Evolutionary conservation across 768 basidiomycete genomes (phyloP).

Genomic region (Filobasidium wieringae): DNA sequence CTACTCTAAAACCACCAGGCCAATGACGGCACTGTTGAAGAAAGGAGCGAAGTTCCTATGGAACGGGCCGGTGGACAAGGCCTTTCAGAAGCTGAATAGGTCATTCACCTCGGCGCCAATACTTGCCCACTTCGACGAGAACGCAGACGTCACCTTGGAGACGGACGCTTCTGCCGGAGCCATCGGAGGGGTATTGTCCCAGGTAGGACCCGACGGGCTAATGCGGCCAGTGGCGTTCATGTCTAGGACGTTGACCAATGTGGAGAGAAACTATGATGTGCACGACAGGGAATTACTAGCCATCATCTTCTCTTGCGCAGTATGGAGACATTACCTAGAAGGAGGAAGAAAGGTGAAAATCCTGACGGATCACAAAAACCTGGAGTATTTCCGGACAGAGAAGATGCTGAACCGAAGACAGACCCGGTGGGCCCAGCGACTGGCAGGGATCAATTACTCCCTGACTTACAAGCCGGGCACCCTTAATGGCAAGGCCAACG

Average conservation of each 20-base stretch:
- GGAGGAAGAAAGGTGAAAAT: background rate
- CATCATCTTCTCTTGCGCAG: conserved; percentile 35
- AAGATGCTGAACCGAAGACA: conserved; percentile 42
- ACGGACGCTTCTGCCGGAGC: conserved; percentile 35
- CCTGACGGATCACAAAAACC: conserved; percentile 8
- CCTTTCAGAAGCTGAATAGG: conserved; percentile 18
- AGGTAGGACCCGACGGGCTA: conserved; percentile 8
- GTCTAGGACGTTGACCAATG: conserved; percentile 18
- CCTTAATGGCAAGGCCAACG: conserved; percentile 10
- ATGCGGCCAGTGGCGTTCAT: conserved; percentile 14
- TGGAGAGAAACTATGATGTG: conserved; percentile 46
- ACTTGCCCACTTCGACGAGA: conserved; percentile 14
- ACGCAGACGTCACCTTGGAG: conserved; percentile 6
- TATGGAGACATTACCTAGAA: conserved; percentile 13
- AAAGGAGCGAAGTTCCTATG: conserved; percentile 16
- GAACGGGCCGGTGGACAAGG: background rate
- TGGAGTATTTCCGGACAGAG: conserved; percentile 20
- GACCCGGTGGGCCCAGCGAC: conserved; percentile 41
- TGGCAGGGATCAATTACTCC: conserved; percentile 10
- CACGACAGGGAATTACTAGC: conserved; percentile 48
- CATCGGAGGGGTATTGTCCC: conserved; percentile 31
- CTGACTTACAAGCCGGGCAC: conserved; percentile 17
- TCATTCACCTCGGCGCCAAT: conserved; percentile 15
- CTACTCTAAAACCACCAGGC: conserved; percentile 37
- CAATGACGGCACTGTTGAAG: conserved; percentile 18